Evolutionary conservation across 2,329 filamentous ascomycete species (phyloP), one percentile per base, ranked within the genome.

Genomic region (Fusarium sp.): DNA sequence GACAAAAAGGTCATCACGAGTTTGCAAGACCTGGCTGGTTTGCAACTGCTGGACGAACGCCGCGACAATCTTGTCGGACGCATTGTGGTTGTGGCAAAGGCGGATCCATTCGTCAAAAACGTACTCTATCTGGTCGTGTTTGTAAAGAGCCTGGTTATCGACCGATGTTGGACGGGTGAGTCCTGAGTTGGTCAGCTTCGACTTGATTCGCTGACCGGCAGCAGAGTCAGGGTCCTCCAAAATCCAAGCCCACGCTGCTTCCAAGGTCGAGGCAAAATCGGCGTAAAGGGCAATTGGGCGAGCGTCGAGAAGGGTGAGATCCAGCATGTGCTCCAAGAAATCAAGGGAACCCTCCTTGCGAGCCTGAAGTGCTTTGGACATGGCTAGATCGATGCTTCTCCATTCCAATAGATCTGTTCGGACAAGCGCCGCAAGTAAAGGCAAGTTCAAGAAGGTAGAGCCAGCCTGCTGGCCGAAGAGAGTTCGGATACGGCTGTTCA

Each of bases 81-180:
- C 88, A 70, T 90, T 89, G n/a, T 89, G 86, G 72, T 93, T 92
- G 78, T 91, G 91, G 81, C 86, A 91, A 9, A 97, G 86, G 62
- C 91, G 89, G 30, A 95, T 88, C 96, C 96, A 99, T 81, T 99
- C 96, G 42, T 95, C 94, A 75, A 99, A 97, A 20, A 97, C 86
- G 76, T 99, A 98, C 72, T 97, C 93, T 80, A 97, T 89, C 77
- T 97, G 93, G 65, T 97, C 93, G 66, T 90, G 88, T 71, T 90
- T 90, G 15, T 33, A 87, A 84, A 38, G 82, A 78, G 38, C 56
- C 33, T 75, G 72, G 50, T 88, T 85, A 58, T 90, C 87, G 23
- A 78, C 69, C 85, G 65, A 77, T 66, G 76, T 68, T 9, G 80
- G 77, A 37, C 80, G 79, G 4, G 80, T 71, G 8, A 83, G 70